Conservation (phyloP, 129 eudicot genomes). For the Saussurea involucrata region DNA sequence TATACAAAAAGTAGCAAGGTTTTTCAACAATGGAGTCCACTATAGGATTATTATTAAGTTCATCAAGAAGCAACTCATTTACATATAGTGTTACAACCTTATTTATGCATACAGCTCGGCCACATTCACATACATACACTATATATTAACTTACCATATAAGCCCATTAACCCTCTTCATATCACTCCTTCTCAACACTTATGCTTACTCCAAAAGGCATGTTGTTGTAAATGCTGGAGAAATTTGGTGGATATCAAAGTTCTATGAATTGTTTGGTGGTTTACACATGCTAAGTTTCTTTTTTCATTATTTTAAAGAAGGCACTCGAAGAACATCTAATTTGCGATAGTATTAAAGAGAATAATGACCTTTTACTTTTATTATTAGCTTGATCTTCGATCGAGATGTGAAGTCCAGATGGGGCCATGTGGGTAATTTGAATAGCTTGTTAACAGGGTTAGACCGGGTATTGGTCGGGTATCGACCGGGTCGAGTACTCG, state of each 20-base stretch:
- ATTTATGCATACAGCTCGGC: no score
- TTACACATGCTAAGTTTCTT: neutral
- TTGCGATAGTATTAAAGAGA: neutral
- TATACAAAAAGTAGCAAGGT: no score
- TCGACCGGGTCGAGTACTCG: no score
- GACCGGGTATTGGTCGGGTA: no score
- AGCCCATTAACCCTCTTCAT: neutral
- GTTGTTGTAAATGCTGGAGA: slow-evolving; percentile 58
- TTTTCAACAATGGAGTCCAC: no score
- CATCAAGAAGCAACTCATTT: no score
- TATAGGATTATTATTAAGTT: no score
- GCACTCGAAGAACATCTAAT: no score
- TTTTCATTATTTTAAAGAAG: neutral
- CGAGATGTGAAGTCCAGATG: neutral
- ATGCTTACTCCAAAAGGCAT: slow-evolving; percentile 33
- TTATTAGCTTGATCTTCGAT: neutral
- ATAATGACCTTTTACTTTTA: neutral
- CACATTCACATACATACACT: no score
- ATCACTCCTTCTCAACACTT: slow-evolving; percentile 9
- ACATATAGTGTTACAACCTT: no score
- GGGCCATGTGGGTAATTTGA: neutral
- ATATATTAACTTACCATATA: no score
- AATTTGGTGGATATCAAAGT: neutral
- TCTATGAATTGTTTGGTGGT: neutral
- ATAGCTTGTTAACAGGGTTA: neutral